A percentile compares a stretch with the other conserved stretches of the same genome.
phyloP scores from a whole-genome alignment of 106 monocot species.

The Triglochin maritima region DNA sequence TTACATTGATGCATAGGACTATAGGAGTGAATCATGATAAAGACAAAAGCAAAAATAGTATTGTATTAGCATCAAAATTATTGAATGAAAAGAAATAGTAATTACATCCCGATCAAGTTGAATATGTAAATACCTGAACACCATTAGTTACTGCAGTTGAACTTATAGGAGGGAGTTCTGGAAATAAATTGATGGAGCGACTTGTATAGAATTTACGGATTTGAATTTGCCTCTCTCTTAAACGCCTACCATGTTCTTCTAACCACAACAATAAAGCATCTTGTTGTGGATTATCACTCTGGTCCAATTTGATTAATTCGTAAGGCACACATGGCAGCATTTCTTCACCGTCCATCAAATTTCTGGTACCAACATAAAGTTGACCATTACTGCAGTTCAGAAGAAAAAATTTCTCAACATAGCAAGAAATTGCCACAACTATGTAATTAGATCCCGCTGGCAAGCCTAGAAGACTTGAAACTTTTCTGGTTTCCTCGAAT shows the following conservation, averaged over 20 bases:
- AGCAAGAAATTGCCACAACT: slow-evolving; percentile 46
- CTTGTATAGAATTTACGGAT: slow-evolving; percentile 18
- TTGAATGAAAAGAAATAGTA: no score
- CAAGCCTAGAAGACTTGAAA: slow-evolving; percentile 19
- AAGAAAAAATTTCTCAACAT: slow-evolving; percentile 46
- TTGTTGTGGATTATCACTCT: slow-evolving; percentile 15
- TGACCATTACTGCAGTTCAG: slow-evolving; percentile 52
- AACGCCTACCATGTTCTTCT: slow-evolving; percentile 68
- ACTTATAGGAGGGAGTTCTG: slow-evolving; percentile 56
- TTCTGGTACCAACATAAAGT: slow-evolving; percentile 68
- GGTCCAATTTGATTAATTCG: slow-evolving; percentile 19
- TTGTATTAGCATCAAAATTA: no score
- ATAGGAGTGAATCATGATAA: no score
- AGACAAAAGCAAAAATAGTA: no score
- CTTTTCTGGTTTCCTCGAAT: slow-evolving; percentile 25
- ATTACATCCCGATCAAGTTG: no score
- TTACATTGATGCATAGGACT: no score
- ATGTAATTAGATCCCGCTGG: slow-evolving; percentile 18
- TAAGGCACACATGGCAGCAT: slow-evolving; percentile 84
- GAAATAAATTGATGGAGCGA: slow-evolving; percentile 52
- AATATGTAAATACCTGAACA: slow-evolving; percentile 46
- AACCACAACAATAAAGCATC: slow-evolving; percentile 83
- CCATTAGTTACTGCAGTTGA: slow-evolving; percentile 77
- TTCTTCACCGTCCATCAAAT: slow-evolving; percentile 27
- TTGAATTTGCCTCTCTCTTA: slow-evolving; percentile 49